Conservation (phyloP, 2,329 filamentous ascomycete genomes). For the Mariannaea sp. region DNA sequence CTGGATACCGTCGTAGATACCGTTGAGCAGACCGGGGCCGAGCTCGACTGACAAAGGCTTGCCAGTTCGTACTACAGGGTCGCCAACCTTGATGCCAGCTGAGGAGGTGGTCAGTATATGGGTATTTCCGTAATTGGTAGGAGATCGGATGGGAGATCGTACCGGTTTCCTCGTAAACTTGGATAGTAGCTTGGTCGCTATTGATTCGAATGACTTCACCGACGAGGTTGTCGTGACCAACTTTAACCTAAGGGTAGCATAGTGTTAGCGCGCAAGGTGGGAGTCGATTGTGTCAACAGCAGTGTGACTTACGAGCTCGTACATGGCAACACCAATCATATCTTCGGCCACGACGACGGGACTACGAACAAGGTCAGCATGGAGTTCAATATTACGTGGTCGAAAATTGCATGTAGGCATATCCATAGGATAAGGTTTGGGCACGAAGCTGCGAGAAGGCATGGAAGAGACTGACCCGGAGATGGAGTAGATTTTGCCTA, state of each 20-base stretch:
- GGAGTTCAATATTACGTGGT: background rate
- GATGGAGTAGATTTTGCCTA: conserved; percentile 66
- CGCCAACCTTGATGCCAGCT: conserved; percentile 95
- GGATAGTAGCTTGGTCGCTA: conserved; percentile 92
- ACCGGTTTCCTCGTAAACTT: conserved; percentile 99
- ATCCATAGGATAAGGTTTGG: conserved; percentile 5
- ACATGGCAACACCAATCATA: conserved; percentile 99
- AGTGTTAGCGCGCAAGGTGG: conserved; percentile 19
- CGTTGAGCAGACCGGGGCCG: conserved; percentile 95
- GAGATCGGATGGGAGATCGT: conserved; percentile 41
- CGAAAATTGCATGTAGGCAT: conserved; percentile 13
- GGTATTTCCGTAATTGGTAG: conserved; percentile 4
- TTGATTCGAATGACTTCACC: conserved; percentile 99
- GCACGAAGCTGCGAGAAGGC: conserved; percentile 4
- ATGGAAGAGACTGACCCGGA: conserved; percentile 57
- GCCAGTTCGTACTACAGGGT: conserved; percentile 86
- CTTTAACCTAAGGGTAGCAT: conserved; percentile 68
- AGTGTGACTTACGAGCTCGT: conserved; percentile 77
- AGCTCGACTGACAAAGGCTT: conserved; percentile 98
- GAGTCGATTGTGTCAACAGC: conserved; percentile 3
- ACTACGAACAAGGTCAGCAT: conserved; percentile 51
- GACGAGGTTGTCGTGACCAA: conserved; percentile 88
- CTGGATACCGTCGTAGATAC: conserved; percentile 99
- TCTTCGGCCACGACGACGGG: conserved; percentile 97
- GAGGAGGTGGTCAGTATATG: conserved; percentile 29